Percentiles rank a stretch among this genome's conserved stretches.
Evolutionary conservation across 495 filamentous ascomycete genomes (phyloP).

Genomic region (Aspergillus cristatus): DNA sequence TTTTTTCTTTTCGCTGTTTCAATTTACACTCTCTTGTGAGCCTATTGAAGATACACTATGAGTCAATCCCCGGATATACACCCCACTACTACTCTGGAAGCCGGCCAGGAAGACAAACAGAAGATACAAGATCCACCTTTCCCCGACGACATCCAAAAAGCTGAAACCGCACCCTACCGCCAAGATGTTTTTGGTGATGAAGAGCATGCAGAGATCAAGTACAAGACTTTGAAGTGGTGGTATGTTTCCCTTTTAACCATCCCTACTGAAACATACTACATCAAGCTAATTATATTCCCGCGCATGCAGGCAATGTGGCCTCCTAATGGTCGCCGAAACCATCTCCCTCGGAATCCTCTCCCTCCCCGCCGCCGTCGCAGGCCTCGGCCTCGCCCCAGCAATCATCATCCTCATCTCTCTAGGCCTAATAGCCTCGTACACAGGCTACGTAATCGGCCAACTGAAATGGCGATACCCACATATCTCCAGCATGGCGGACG

Average conservation of each 20-base stretch:
- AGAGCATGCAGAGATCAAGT: not conserved
- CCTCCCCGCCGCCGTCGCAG: constrained; percentile 43
- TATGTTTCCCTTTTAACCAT: not conserved
- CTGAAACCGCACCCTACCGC: not conserved
- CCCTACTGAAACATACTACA: no score
- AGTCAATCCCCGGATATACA: no score
- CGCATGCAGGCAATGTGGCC: not conserved
- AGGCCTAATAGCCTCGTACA: constrained; percentile 55
- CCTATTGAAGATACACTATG: no score
- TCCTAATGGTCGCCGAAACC: constrained; percentile 35
- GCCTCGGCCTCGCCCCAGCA: constrained; percentile 43
- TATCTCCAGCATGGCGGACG: constrained; percentile 35
- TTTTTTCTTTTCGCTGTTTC: no score
- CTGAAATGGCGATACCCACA: constrained; percentile 54
- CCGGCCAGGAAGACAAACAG: no score
- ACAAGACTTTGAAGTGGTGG: not conserved
- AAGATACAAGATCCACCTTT: no score
- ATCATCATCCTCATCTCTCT: constrained; percentile 50
- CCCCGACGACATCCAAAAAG: not conserved
- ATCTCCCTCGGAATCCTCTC: constrained; percentile 49
- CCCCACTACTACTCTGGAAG: no score
- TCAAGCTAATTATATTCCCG: not conserved
- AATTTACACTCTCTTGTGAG: no score
- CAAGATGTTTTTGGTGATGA: not conserved
- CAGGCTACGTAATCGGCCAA: constrained; percentile 57